phyloP scores from a whole-genome alignment of 208 protist species.

The Leishmania major region DNA sequence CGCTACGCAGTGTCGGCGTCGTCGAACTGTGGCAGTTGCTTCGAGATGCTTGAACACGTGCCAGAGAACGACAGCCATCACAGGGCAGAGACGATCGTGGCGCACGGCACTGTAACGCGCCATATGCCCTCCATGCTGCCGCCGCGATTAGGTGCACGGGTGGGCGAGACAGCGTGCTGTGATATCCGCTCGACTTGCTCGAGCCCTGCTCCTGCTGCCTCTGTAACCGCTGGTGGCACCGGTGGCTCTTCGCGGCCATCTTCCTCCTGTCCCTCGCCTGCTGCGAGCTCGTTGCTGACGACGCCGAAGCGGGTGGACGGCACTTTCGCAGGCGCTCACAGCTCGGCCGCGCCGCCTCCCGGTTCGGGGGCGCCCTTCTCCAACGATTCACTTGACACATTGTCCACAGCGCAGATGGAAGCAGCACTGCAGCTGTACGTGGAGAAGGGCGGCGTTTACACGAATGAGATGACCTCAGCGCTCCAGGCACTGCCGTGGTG shows the following conservation, averaged over 20 bases:
- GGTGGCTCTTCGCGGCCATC: background rate
- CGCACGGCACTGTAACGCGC: background rate
- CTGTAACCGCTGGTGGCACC: background rate
- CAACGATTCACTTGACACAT: background rate
- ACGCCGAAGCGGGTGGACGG: background rate
- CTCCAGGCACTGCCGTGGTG: slow-evolving; percentile 20
- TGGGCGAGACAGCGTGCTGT: background rate
- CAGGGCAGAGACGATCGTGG: background rate
- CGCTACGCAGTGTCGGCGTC: background rate
- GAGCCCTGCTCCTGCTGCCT: background rate
- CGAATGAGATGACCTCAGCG: slow-evolving; percentile 7
- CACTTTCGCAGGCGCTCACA: too few relatives aligned
- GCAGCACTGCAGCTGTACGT: slow-evolving; percentile 44
- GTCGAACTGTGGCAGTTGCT: background rate
- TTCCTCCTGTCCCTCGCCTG: background rate
- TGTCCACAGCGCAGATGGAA: slow-evolving; percentile 28
- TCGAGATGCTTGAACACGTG: background rate
- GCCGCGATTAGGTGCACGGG: background rate
- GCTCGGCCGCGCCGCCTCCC: background rate
- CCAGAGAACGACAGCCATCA: background rate
- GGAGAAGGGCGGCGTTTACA: slow-evolving; percentile 20
- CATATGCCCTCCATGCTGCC: background rate
- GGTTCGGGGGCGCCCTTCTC: background rate
- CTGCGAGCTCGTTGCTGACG: background rate
- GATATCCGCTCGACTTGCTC: background rate